phyloP scores from a whole-genome alignment of 768 basidiomycete species.

The Tylopilus plumbeoviolaceoides region DNA sequence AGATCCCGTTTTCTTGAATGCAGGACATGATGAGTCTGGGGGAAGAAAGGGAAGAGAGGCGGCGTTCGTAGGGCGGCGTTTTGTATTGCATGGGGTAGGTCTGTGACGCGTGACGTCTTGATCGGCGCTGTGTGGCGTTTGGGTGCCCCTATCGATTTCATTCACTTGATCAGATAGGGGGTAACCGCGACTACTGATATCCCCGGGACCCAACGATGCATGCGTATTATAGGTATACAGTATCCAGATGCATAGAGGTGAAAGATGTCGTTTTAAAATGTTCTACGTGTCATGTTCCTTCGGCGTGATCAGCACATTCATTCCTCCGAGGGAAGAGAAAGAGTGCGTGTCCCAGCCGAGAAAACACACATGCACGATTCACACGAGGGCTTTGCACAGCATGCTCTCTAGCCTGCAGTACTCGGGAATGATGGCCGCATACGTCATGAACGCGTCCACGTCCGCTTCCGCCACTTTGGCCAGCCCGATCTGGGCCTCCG shows the following conservation, averaged over 20 bases:
- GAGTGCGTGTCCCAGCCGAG: background rate
- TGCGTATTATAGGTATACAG: background rate
- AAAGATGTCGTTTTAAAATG: background rate
- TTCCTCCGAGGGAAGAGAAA: too few species aligned
- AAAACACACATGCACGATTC: slow-evolving; percentile 3
- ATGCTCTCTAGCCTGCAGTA: slow-evolving; percentile 77
- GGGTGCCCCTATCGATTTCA: background rate
- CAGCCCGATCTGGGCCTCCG: slow-evolving; percentile 70
- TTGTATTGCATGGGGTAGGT: background rate
- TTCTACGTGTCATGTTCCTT: background rate
- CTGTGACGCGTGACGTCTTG: background rate
- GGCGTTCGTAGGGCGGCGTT: background rate
- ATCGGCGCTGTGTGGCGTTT: too few species aligned
- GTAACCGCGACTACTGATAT: too few species aligned
- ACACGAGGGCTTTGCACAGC: slow-evolving; percentile 61
- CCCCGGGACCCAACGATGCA: background rate
- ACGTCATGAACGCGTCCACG: slow-evolving; percentile 79
- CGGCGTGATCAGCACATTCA: background rate
- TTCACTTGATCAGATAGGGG: too few species aligned
- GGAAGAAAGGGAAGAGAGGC: background rate
- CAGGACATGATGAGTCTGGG: slow-evolving; percentile 12
- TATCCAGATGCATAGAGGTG: background rate
- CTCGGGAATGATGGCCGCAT: slow-evolving; percentile 82
- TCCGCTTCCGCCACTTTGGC: slow-evolving; percentile 84
- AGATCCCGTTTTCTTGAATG: slow-evolving; percentile 36